phyloP scores from a whole-genome alignment of 176 grass and related monocot genomes.

The Aegilops umbellulata region DNA sequence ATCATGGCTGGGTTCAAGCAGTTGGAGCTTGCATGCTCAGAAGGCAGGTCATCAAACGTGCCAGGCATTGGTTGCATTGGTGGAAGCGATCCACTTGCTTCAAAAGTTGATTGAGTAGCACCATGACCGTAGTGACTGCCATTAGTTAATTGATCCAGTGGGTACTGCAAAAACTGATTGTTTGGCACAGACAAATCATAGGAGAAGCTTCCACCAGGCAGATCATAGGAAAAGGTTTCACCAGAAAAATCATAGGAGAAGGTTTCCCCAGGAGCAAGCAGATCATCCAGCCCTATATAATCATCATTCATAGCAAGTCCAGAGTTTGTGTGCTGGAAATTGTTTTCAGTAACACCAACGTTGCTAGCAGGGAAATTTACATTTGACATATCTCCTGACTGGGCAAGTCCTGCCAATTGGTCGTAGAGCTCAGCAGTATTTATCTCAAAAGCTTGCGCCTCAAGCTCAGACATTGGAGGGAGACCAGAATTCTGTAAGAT shows the following conservation, averaged over 20 bases:
- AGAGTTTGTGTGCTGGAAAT: not conserved
- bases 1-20: conserved; percentile 18
- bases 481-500: conserved; percentile 41
- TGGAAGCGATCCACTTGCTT: not conserved
- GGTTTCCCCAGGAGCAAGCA: conserved; percentile 29
- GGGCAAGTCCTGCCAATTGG: conserved; percentile 41
- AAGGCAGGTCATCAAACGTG: conserved; percentile 11
- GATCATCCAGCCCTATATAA: conserved; percentile 59
- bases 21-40: conserved; percentile 18
- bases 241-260: conserved; percentile 13
- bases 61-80: not conserved
- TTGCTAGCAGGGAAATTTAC: not conserved
- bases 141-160: not conserved
- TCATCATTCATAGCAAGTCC: conserved; percentile 38
- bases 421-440: conserved; percentile 37
- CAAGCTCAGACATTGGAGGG: conserved; percentile 26
- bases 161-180: conserved; percentile 19
- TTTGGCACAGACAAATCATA: conserved; percentile 5
- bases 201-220: not conserved
- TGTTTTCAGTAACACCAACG: not conserved
- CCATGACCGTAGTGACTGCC: not conserved
- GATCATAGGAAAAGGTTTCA: not conserved
- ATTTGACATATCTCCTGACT: not conserved
- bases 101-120: not conserved
- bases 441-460: conserved; percentile 27